phyloP scores from a whole-genome alignment of 345 rosid genomes.

The Populus nigra region DNA sequence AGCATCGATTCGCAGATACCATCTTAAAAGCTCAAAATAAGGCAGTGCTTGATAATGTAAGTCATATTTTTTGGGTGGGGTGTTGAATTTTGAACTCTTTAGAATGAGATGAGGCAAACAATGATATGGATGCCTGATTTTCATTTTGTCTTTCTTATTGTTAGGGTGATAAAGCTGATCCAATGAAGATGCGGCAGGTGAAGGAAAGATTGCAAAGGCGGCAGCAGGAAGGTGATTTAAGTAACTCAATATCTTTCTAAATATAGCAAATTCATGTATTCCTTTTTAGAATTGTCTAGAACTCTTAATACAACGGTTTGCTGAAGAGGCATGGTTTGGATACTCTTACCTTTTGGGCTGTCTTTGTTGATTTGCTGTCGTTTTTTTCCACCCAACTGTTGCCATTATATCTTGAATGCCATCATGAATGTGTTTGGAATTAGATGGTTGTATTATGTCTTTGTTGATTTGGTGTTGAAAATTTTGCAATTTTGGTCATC shows the following conservation, averaged over 20 bases:
- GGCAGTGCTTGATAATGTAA: slow-evolving; percentile 61
- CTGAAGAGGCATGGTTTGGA: not conserved
- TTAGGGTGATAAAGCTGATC: slow-evolving; percentile 68
- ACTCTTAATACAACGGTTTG: not conserved
- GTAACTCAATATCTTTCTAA: not conserved
- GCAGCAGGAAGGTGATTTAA: slow-evolving; percentile 67
- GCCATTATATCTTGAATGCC: not conserved
- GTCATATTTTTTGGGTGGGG: not conserved
- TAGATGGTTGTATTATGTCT: not conserved
- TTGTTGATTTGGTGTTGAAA: not conserved
- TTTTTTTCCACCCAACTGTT: not conserved
- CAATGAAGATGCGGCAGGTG: slow-evolving; percentile 51
- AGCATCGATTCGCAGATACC: slow-evolving; percentile 68
- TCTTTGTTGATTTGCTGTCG: not conserved
- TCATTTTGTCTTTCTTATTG: not conserved
- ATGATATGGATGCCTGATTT: not conserved
- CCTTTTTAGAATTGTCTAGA: not conserved
- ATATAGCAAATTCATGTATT: not conserved
- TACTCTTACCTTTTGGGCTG: not conserved
- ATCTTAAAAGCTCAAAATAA: slow-evolving; percentile 67
- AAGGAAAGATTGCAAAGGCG: slow-evolving; percentile 63
- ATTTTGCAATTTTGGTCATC: not conserved
- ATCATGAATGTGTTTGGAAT: not conserved
- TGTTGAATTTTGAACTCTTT: not conserved
- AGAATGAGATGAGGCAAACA: not conserved